Percentiles rank a stretch among this genome's conserved stretches.
phyloP scores from a whole-genome alignment of 306 rosid genomes.

The Lablab purpureus region DNA sequence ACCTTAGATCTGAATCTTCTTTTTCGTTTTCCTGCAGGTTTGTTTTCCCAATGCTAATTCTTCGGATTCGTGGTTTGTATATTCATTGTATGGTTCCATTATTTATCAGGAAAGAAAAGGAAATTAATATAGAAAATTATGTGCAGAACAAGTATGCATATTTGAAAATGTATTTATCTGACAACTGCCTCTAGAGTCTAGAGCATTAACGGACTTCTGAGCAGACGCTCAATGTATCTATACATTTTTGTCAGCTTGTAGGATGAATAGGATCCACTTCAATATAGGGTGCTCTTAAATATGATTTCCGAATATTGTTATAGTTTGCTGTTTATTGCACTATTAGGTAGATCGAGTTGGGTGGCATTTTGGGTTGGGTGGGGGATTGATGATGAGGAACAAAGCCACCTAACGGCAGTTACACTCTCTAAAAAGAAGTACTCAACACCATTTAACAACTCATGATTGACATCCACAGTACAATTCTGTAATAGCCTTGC shows the following conservation, averaged over 20 bases:
- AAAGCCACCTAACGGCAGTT: not conserved
- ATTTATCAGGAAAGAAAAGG: slow-evolving; percentile 48
- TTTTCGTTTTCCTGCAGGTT: slow-evolving; percentile 89
- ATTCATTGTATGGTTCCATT: slow-evolving; percentile 62
- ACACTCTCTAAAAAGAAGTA: not conserved
- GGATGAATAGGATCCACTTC: slow-evolving; percentile 34
- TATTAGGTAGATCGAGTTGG: slow-evolving; percentile 6
- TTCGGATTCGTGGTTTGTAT: slow-evolving; percentile 75
- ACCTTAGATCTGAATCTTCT: slow-evolving; percentile 71
- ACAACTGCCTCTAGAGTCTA: slow-evolving; percentile 43
- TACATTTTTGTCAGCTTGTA: slow-evolving; percentile 17
- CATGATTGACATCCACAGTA: not conserved
- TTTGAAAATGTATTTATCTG: slow-evolving; percentile 46
- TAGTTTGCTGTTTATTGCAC: slow-evolving; percentile 16
- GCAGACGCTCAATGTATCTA: slow-evolving; percentile 44
- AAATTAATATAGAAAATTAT: slow-evolving; percentile 44
- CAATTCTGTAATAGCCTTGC: not conserved
- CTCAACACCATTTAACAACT: not conserved
- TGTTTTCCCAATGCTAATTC: slow-evolving; percentile 72
- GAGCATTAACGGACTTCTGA: slow-evolving; percentile 37
- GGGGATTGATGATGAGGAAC: not conserved
- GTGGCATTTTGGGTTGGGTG: not conserved
- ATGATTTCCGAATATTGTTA: slow-evolving; percentile 19
- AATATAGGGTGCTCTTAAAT: slow-evolving; percentile 30
- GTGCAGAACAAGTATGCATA: slow-evolving; percentile 51